These are phyloP conservation scores for Vachellia pachyceras DNA, from an alignment of 306 rosid genomes.

Conservation along the genomic window DNA sequence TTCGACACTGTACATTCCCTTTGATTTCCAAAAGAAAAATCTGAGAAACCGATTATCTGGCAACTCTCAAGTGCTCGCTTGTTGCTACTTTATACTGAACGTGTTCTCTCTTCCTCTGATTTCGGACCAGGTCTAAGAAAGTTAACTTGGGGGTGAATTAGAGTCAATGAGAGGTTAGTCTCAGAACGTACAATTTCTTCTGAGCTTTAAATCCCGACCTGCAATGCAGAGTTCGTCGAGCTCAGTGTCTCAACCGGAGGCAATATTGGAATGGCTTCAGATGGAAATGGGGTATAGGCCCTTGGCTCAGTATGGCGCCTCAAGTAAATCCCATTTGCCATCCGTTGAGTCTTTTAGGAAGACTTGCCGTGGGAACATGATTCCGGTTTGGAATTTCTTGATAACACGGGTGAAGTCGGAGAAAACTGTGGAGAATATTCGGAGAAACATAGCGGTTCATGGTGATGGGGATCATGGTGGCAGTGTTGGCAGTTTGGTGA, in stretches of 20 bases:
- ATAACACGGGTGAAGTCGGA: conserved; percentile 84
- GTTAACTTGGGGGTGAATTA: not conserved
- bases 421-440: conserved; percentile 91
- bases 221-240: conserved; percentile 65
- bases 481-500: conserved; percentile 33
- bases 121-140: not conserved
- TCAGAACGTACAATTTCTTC: not conserved
- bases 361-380: conserved; percentile 92
- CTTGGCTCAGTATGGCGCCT: conserved; percentile 58
- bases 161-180: conserved; percentile 15
- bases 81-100: not conserved
- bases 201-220: not conserved
- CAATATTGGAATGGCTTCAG: conserved; percentile 87
- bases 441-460: conserved; percentile 87
- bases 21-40: not conserved
- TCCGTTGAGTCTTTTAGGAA: conserved; percentile 78
- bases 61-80: not conserved
- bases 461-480: conserved; percentile 55
- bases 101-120: not conserved
- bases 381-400: conserved; percentile 89
- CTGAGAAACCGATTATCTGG: not conserved
- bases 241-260: conserved; percentile 78
- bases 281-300: conserved; percentile 96
- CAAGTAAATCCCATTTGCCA: conserved; percentile 75
- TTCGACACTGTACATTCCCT: not conserved